Conservation (phyloP, 768 basidiomycete species). For the Russula vinacea region DNA sequence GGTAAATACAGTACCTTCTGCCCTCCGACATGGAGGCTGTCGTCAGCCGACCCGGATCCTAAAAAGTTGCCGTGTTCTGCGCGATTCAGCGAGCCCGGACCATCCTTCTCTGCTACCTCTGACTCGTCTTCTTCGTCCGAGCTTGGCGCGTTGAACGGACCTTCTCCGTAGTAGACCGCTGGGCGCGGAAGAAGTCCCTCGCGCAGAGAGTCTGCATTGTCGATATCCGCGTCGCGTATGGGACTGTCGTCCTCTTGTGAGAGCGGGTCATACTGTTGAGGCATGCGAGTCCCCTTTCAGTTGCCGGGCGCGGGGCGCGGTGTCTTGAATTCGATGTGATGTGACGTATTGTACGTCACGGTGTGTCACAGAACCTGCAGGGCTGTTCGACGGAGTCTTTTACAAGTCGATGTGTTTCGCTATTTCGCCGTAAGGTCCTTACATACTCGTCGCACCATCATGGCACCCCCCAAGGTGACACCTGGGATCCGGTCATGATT, state of each 20-base stretch:
- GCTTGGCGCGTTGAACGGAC: conserved; percentile 72
- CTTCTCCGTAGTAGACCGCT: conserved; percentile 64
- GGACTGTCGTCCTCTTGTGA: conserved; percentile 27
- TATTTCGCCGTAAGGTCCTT: background rate
- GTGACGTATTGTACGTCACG: background rate
- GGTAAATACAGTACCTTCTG: conserved; percentile 34
- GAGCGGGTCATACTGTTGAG: conserved; percentile 28
- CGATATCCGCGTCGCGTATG: background rate
- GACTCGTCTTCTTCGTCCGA: conserved; percentile 74
- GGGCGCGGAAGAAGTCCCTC: conserved; percentile 27
- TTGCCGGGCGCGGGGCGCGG: background rate
- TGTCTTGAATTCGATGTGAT: conserved; percentile 6
- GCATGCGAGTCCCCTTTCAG: conserved; percentile 15
- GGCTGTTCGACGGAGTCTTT: too few relatives aligned
- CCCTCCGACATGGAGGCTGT: conserved; percentile 39
- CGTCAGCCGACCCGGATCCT: conserved; percentile 29
- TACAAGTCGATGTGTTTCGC: background rate
- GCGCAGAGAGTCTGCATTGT: background rate
- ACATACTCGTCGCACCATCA: conserved; percentile 24
- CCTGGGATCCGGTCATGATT: conserved; percentile 88
- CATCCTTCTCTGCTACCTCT: conserved; percentile 49
- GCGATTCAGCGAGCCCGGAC: conserved; percentile 31
- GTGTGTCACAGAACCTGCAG: background rate
- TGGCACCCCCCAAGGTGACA: conserved; percentile 46
- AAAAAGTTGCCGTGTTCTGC: conserved; percentile 35